Conservation (phyloP, 1,284 basidiomycete species). For the Termitomyces sp. region DNA sequence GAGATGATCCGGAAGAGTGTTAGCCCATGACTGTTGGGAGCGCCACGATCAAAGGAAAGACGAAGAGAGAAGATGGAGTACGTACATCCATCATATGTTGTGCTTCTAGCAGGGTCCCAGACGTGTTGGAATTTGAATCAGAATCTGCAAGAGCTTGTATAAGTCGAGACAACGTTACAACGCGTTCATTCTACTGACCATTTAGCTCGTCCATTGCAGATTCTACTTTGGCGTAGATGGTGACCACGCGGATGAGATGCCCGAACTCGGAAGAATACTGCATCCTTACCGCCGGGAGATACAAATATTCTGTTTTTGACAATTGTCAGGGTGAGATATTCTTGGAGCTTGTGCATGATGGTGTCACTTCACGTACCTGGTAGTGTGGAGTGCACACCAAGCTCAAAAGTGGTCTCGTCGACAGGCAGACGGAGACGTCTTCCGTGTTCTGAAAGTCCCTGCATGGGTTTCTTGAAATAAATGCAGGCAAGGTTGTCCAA, state of each 20-base stretch:
- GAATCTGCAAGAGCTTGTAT: neutral
- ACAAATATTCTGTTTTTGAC: conserved; percentile 53
- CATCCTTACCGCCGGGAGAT: conserved; percentile 53
- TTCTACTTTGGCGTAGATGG: conserved; percentile 59
- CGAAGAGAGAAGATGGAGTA: conserved; percentile 3
- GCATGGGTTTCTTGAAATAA: conserved; percentile 41
- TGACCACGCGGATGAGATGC: conserved; percentile 60
- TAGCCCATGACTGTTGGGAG: conserved; percentile 51
- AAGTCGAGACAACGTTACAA: neutral
- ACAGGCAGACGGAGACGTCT: conserved; percentile 63
- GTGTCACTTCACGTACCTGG: conserved; percentile 40
- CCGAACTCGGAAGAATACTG: conserved; percentile 65
- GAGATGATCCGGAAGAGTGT: conserved; percentile 60
- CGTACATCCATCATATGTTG: conserved; percentile 38
- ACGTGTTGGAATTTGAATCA: conserved; percentile 16
- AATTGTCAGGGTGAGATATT: conserved; percentile 1
- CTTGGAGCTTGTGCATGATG: neutral
- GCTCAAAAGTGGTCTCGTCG: conserved; percentile 74
- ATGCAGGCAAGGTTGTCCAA: conserved; percentile 46
- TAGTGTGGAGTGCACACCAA: conserved; percentile 53
- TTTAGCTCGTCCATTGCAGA: conserved; percentile 33
- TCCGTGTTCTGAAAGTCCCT: conserved; percentile 46
- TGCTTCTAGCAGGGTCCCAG: conserved; percentile 30
- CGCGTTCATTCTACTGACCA: neutral
- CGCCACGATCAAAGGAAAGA: neutral